Base-by-base conservation (phyloP, 139 green algal species). In the Chlorella sp. region DNA sequence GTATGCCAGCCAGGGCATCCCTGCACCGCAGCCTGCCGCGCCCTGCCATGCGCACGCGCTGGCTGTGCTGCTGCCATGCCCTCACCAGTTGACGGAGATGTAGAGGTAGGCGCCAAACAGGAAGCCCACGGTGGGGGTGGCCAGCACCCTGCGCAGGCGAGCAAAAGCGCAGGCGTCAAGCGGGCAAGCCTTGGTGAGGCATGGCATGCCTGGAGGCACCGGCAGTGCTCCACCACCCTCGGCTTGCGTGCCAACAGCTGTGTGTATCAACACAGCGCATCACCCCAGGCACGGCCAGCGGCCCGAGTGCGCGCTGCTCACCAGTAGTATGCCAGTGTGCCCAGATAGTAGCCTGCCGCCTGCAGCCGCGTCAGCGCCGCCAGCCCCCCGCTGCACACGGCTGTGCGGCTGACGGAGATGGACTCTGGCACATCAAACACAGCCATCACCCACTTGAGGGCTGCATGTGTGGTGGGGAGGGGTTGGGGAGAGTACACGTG, bases 71-170 rank as follows among this genome's bases (percentile, higher is more conserved):
- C 46, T 40, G 13, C 1, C 4, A 6, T 32, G 30, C 16, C 14
- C 79, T 36, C 79, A 84, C 79, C 79, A 84, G 64, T 93, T 93
- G 72, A 95, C 93, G 38, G 76, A 87, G 6, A 97, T 38, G 87
- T 96, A 98, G 13, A 98, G 90, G 84, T 98, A 98, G 58, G 87
- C 81, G n/a, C 95, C 95, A 81, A 98, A 97, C 6, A 98, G 79
- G 78, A 94, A 90, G 70, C 89, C 94, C 26, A 98, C 91, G 40
- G 91, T 90, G 32, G 95, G 95, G 3, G 93, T 97, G 70, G 95
- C 95, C 34, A 98, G 89, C 72, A 98, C 86, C 95, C 74, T 80
- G 74, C 30, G 14, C 11, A 44, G 41, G 44, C 17, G 9, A 28
- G 73, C 24, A 24, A 22, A 22, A 6, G 68, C 14, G 36, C 36